Evolutionary conservation across 2,329 filamentous ascomycete species (phyloP), one percentile per base, ranked within the genome.

Genomic region (Xylariaceae sp.): DNA sequence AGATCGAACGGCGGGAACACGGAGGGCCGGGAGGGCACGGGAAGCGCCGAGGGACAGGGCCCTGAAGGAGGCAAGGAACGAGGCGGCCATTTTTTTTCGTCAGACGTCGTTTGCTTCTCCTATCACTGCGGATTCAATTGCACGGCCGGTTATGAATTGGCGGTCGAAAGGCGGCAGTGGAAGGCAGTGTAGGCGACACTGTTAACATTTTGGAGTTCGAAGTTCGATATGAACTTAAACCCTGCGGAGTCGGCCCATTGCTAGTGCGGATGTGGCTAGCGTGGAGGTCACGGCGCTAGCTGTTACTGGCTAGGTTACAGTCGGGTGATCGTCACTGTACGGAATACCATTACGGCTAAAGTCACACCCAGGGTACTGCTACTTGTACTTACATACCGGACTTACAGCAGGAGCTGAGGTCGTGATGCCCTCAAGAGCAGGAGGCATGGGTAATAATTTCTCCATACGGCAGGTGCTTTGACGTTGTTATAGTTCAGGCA

Each of bases 1-100:
- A 57, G 30, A 60, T 60, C 68, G 67, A 48, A 51, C 58, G 47
- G 63, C 30, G 35, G 62, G 62, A 23, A 65, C 59, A 56, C 35
- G 57, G 56, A 52, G 51, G 34, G 56, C 54, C 9, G 56, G 56
- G 61, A 63, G 56, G 47, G 35, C 23, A 48, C 50, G 62, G 30
- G 55, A 53, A 1, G 44, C 18, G 50, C 63, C 63, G 3, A 71
- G 62, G 58, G 65, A 68, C 59, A 71, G 55, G 35, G 64, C 64
- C 64, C 69, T 61, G 7, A 71, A 62, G 10, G 68, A 70, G 4
- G 65, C 63, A n/a, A 66, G 35, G 49, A 71, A 56, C n/a, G 64
- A 62, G 9, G 44, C n/a, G 34, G 66, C 58, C 68, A 71, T 71
- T 0, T 66, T 34, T 17, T 17, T 17, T 30, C 3, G 23, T 30